Evolutionary conservation across 164 flowering plant genomes (phyloP), one percentile per base, ranked within the genome.

Genomic region (Euptelea pleiosperma): DNA sequence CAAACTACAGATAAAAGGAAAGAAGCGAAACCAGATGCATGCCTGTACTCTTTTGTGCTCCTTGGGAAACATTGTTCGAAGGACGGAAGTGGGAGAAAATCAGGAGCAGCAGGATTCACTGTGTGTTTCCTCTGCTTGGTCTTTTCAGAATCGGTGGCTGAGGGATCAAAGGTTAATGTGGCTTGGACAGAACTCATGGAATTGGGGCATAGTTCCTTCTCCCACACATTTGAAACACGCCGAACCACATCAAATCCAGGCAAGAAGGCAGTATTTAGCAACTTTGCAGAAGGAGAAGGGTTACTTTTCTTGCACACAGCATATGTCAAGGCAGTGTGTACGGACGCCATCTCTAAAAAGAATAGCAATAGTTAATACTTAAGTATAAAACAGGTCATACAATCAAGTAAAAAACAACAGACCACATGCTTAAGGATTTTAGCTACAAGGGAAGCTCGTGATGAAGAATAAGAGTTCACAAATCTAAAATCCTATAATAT

Each of bases 31-130:
- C 19, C 5, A 6, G 50, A 16, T 4, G 39, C 64, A 15, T 46
- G 79, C 99, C 70, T 80, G 77, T 53, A 64, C 58, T 91, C 93
- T 66, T 94, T 94, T 43, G 97, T 66, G 88, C 99, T 94, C 74
- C 56, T 86, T 9, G 99, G 97, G 57, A 94, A 94, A 71, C 99
- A 94, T 50, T 86, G 73, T 44, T 86, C 91, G 60, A 91, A 89
- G 30, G 97, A 82, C 1, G 96, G 96, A 33, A 91, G 83, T 0
- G 96, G 93, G 15, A 76, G 77, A 66, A 94, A 94, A 70, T 88
- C 91, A 47, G 99, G 99, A 59, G 96, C 79, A 58, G 81, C 60
- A 50, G 99, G 99, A 73, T 94, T 85, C 5, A 75, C 72, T 8
- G 99, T 88, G 51, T 88, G 85, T 77, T 81, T 88, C 61, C 75